phyloP scores from a whole-genome alignment of 1,284 basidiomycete genomes.

The Ganoderma sinense region DNA sequence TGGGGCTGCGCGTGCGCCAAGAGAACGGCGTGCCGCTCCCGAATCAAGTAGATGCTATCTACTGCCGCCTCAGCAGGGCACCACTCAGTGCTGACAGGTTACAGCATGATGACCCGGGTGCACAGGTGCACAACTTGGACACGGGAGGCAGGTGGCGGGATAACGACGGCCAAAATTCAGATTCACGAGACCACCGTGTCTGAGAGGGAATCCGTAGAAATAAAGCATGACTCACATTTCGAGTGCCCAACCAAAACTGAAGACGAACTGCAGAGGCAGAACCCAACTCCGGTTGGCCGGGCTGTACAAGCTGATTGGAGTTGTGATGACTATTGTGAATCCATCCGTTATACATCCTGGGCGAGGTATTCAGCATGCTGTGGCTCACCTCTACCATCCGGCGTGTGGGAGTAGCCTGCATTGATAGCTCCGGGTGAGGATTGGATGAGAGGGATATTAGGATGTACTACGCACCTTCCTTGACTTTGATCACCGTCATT shows the following conservation, averaged over 20 bases:
- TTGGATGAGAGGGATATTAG: not conserved
- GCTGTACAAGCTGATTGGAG: conserved; percentile 54
- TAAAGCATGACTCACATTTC: conserved; percentile 61
- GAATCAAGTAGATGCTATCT: not conserved
- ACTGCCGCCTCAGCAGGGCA: no score
- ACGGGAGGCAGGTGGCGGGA: not conserved
- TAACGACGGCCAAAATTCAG: not conserved
- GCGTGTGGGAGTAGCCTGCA: conserved; percentile 50
- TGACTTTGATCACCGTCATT: conserved; percentile 69
- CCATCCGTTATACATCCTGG: not conserved
- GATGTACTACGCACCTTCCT: conserved; percentile 58
- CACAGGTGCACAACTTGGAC: not conserved
- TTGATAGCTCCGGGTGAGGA: not conserved
- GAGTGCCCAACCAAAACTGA: conserved; percentile 74
- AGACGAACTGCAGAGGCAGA: conserved; percentile 69
- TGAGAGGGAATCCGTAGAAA: not conserved
- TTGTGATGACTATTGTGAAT: conserved; percentile 54
- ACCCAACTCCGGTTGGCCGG: conserved; percentile 56
- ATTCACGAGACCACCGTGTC: not conserved
- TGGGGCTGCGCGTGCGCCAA: not conserved
- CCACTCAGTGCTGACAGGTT: not conserved
- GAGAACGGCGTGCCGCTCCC: not conserved
- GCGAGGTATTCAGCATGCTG: not conserved
- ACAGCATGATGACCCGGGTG: not conserved
- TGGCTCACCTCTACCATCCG: conserved; percentile 36